Conservation (phyloP, 345 rosid species). For the Luvunga scandens region DNA sequence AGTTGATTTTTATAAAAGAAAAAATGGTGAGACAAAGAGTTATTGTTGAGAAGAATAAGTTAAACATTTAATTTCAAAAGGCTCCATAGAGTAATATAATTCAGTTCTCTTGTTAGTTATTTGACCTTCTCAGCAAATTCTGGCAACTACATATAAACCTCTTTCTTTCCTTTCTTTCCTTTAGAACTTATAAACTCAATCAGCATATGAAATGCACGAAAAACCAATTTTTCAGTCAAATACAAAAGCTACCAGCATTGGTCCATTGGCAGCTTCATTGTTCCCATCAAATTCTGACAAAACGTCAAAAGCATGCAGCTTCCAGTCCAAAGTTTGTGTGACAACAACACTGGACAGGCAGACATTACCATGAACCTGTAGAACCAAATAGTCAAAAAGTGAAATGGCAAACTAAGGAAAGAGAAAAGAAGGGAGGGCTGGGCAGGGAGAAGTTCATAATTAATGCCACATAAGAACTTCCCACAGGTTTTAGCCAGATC, state of each 20-base stretch:
- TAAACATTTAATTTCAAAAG: not conserved
- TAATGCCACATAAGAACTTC: not conserved
- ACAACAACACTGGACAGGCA: constrained; percentile 93
- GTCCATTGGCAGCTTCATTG: constrained; percentile 72
- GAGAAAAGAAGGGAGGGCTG: not conserved
- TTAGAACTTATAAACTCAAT: not conserved
- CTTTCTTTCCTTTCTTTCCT: not conserved
- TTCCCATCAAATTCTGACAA: constrained; percentile 92
- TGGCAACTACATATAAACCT: not conserved
- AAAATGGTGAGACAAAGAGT: not conserved
- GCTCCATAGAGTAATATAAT: not conserved
- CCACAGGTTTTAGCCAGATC: not conserved
- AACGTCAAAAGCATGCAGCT: constrained; percentile 97
- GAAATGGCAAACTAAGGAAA: not conserved
- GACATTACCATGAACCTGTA: constrained; percentile 95
- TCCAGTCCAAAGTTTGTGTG: constrained; percentile 97
- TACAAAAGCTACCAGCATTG: constrained; percentile 90
- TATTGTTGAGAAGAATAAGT: not conserved
- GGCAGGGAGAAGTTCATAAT: not conserved
- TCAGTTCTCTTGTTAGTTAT: not conserved
- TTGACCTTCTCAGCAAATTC: not conserved
- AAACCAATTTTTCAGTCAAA: not conserved
- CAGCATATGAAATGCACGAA: not conserved
- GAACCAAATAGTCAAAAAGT: constrained; percentile 17
- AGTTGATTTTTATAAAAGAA: not conserved